Base-by-base conservation (phyloP, 1,139 yeast species). In the Taphrina deformans region DNA sequence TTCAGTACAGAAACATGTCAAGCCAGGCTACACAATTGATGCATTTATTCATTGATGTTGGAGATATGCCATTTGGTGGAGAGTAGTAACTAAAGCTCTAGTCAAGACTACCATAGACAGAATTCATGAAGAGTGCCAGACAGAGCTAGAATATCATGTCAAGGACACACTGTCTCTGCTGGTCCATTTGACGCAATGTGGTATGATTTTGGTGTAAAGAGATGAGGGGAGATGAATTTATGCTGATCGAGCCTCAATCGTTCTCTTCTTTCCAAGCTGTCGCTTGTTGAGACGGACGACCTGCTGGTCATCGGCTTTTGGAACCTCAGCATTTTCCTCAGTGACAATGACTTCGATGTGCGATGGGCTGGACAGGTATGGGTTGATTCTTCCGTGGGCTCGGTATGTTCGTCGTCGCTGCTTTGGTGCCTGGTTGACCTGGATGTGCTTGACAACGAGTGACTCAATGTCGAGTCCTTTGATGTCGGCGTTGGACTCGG, bases 341-440 rank as follows among this genome's bases (percentile, higher is more conserved):
- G 97, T 87, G 78, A 95, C 85, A 79, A 90, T 87, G 80, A 95
- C 84, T 86, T 95, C 99, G 80, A 95, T 92, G 89, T 95, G 99
- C 78, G 96, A 91, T 79, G 99, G 99, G 77, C 92, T 85, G 71
- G 97, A 89, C 85, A 90, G 95, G 92, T 90, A 93, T 77, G 97
- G 96, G 83, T 92, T 93, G 81, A 91, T 89, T 87, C 98, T 92
- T 89, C 99, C 99, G 88, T 93, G 99, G 78, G 99, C 99, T 88
- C 99, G 93, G 97, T 85, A 95, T 79, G 99, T 93, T 85, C 99
- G 91, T 86, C 99, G 93, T 87, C 99, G 95, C 85, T 90, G 96
- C 85, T 91, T 91, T 84, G 99, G 99, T 78, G 99, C 99, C 66
- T 91, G 97, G 96, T 93, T 95, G 78, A 93, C 99, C 86, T 95